phyloP scores from a whole-genome alignment of 352 stramenopile species.

The Phytophthora aleatoria region DNA sequence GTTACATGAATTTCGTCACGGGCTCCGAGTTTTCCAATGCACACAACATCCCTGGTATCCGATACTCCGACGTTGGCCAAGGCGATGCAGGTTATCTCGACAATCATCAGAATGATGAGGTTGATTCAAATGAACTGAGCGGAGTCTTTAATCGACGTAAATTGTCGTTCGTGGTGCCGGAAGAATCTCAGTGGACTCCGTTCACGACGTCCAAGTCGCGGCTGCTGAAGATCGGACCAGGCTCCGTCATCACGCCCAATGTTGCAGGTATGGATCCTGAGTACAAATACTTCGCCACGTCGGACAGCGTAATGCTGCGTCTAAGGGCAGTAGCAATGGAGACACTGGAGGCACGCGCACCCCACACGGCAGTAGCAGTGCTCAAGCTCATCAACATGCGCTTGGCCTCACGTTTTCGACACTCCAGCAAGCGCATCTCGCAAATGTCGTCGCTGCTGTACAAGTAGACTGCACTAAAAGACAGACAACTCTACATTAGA shows the following conservation, averaged over 20 bases:
- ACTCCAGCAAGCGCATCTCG: conserved; percentile 77
- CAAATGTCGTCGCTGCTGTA: conserved; percentile 82
- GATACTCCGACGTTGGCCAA: conserved; percentile 15
- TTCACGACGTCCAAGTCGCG: conserved; percentile 68
- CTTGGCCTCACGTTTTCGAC: conserved; percentile 64
- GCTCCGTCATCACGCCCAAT: conserved; percentile 74
- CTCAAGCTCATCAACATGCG: conserved; percentile 71
- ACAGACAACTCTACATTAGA: not conserved
- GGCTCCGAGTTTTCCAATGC: conserved; percentile 68
- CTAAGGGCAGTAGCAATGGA: conserved; percentile 64
- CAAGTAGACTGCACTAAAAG: conserved; percentile 42
- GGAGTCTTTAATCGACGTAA: conserved; percentile 29
- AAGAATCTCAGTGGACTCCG: conserved; percentile 65
- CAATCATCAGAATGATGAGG: conserved; percentile 4
- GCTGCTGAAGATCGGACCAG: conserved; percentile 75
- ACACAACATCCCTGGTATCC: conserved; percentile 63
- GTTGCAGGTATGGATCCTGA: conserved; percentile 40
- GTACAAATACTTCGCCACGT: conserved; percentile 70
- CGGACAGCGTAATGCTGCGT: conserved; percentile 67
- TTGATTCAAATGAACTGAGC: conserved; percentile 8
- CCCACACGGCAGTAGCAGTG: conserved; percentile 74
- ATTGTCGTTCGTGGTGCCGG: conserved; percentile 44
- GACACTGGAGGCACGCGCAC: conserved; percentile 54
- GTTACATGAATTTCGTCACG: conserved; percentile 73
- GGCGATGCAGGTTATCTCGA: conserved; percentile 8